Conservation (phyloP, 2,329 filamentous ascomycete species). For the Periconia digitata region DNA sequence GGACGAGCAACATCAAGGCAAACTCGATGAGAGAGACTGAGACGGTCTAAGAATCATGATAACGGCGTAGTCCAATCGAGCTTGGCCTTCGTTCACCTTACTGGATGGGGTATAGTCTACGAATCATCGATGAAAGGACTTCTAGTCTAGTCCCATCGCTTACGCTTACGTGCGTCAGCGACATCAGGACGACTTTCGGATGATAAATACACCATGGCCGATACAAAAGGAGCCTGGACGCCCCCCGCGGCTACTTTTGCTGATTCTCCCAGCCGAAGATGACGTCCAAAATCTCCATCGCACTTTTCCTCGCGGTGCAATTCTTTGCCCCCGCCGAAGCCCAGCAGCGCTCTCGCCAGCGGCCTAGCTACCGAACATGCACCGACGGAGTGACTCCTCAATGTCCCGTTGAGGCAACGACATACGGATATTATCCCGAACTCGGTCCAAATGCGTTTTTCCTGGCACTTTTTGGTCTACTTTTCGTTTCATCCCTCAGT, state of each 20-base stretch:
- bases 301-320: not conserved
- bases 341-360: not conserved
- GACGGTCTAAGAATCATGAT: not conserved
- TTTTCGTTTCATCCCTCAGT: slow-evolving; percentile 51
- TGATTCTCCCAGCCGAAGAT: not conserved
- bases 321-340: not conserved
- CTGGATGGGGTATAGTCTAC: not conserved
- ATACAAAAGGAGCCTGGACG: not conserved
- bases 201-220: not conserved
- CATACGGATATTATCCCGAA: slow-evolving; percentile 58
- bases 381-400: not conserved
- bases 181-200: not conserved
- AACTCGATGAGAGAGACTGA: not conserved
- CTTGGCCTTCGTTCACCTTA: not conserved
- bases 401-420: slow-evolving; percentile 51
- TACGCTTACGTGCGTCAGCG: not conserved
- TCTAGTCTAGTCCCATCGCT: not conserved
- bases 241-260: not conserved
- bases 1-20: not conserved
- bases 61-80: not conserved
- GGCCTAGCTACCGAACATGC: not conserved
- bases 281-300: not conserved
- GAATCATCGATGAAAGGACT: not conserved
- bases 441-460: slow-evolving; percentile 57
- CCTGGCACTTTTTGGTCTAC: slow-evolving; percentile 53